A percentile compares a stretch with the other conserved stretches of the same genome.
Conservation (phyloP, 441 rosid genomes). For the Corymbia calophylla region DNA sequence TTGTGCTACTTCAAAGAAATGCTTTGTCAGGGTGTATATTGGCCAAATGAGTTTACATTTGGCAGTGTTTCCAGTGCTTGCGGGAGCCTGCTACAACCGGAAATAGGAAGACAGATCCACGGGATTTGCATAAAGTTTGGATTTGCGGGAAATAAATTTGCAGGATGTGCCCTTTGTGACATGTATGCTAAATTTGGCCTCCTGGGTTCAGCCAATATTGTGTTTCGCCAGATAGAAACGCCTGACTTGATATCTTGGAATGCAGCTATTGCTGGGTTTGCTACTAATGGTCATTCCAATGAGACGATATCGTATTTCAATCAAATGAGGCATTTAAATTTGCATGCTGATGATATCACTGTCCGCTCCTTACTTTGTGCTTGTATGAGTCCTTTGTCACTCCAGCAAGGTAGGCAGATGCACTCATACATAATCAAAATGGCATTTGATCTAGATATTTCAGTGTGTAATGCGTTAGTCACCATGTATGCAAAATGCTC, state of each 20-base stretch:
- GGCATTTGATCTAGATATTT: conserved; percentile 25
- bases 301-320: conserved; percentile 26
- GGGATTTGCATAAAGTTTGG: conserved; percentile 44
- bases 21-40: conserved; percentile 31
- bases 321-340: conserved; percentile 24
- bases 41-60: conserved; percentile 49
- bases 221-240: conserved; percentile 31
- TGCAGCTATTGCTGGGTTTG: conserved; percentile 41
- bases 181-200: conserved; percentile 47
- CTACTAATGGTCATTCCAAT: conserved; percentile 23
- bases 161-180: conserved; percentile 46
- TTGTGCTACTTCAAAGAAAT: conserved; percentile 34
- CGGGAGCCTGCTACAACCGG: conserved; percentile 28
- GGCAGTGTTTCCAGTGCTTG: conserved; percentile 49
- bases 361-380: conserved; percentile 39
- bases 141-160: conserved; percentile 17
- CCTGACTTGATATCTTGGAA: conserved; percentile 58
- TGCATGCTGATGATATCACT: conserved; percentile 34
- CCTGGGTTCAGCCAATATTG: conserved; percentile 26
- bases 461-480: conserved; percentile 41
- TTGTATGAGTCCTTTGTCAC: conserved; percentile 16
- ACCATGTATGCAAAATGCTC: conserved; percentile 51
- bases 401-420: conserved; percentile 37
- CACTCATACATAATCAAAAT: conserved; percentile 38
- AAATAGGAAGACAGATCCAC: conserved; percentile 48